Evolutionary conservation across 202 grass and related monocot genomes (phyloP), one percentile per base, ranked within the genome.

Genomic region (Eragrostis tef): DNA sequence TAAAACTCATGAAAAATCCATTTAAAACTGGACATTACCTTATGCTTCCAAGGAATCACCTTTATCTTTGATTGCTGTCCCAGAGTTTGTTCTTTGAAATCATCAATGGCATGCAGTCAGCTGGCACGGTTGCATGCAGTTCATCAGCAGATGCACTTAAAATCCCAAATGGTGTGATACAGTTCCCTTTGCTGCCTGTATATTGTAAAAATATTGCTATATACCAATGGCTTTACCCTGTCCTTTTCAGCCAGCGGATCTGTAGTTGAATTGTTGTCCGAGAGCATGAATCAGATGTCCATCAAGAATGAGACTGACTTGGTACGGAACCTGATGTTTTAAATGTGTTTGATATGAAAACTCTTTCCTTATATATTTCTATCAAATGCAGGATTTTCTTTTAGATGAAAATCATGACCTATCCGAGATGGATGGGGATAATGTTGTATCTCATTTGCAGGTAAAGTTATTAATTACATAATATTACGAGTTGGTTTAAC

Each of bases 41-140:
- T 67, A 53, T 47, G 25, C 27, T 78, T 73, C 11, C 27, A 90
- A 79, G 43, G 50, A 84, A 56, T 67, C 19, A 69, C 31, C 11
- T 14, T 80, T 77, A 49, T 56, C 56, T 78, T 84, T 65, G 15
- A n/a, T 39, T 84, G 20, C 47, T 66, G 19, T 81, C 81, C 39
- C 66, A 98, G 95, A 88, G 71, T 79, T 91, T 98, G 56, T 81
- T 98, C 34, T 90, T 88, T 93, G 92, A 93, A 75, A 93, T 95
- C 77, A 95, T 95, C 77, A 88, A 79, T 74, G 88, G 88, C 69
- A 70, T 93, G 46, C 82, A 78, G 11, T 68, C 81, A 29, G 87
- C 73, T 83, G 78, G 72, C 73, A 85, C 65, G 14, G 81, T 88
- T 82, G 54, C 81, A 65, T 81, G 90, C 52, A 85, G 87, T 84